These are phyloP conservation scores for Picea sitchensis DNA, from an alignment of 75 land plant genomes.

Conservation along the genomic window DNA sequence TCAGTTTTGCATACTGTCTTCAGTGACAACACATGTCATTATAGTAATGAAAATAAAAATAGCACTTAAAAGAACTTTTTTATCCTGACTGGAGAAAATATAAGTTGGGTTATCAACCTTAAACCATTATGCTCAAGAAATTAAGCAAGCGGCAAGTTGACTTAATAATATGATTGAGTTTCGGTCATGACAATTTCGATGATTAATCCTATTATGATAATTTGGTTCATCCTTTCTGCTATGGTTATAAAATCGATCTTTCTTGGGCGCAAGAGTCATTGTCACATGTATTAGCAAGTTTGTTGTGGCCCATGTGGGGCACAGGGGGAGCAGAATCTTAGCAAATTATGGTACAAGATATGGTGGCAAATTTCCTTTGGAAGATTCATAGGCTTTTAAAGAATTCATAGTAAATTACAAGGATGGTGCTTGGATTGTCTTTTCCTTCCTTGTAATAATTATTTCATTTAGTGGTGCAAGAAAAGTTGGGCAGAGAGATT, in stretches of 20 bases:
- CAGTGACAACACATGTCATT: not conserved
- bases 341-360: not conserved
- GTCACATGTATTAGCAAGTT: too few relatives aligned
- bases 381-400: too few relatives aligned
- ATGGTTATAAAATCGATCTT: too few relatives aligned
- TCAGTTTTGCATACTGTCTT: not conserved
- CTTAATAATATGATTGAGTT: not conserved
- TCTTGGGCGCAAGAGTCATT: too few relatives aligned
- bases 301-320: too few relatives aligned
- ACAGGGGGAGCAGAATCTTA: too few relatives aligned
- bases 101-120: not conserved
- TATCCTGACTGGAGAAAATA: not conserved
- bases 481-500: too few relatives aligned
- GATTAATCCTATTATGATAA: not conserved
- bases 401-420: too few relatives aligned
- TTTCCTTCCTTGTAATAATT: too few relatives aligned
- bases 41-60: constrained; percentile 5
- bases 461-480: too few relatives aligned
- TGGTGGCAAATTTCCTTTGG: not conserved
- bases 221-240: not conserved
- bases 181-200: not conserved
- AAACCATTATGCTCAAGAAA: not conserved
- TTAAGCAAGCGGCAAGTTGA: not conserved
- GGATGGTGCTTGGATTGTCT: too few relatives aligned
- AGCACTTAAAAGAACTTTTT: too few relatives aligned